Base-by-base conservation (phyloP, 179 eudicot genomes). In the Silene coronaria region DNA sequence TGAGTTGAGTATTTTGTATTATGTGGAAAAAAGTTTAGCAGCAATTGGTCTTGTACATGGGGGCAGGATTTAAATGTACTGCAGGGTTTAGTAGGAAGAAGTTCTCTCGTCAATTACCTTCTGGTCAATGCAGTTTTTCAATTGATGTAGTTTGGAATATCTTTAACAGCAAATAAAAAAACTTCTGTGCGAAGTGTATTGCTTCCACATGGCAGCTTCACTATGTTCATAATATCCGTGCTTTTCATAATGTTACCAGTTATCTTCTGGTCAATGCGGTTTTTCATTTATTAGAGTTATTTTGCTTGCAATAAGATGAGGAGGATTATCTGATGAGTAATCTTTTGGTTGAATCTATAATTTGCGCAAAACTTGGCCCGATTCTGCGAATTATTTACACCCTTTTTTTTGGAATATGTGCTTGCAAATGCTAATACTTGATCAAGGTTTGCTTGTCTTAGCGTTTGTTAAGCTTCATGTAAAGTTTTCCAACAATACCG, bases 361-460 rank as follows among this genome's bases (percentile, higher is more conserved):
- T 38, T 38, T 8, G 45, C 45, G 10, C 45, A 36, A 36, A 36
- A 36, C 10, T 36, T 36, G 45, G 10, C 45, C 48, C 48, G 9
- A 9, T 42, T 42, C 10, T 42, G 48, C 48, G 2, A 42, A 42
- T 42, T 11, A 13, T 42, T 42, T n/a, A n/a, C n/a, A 11, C 13
- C 11, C 48, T 9, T 42, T 42, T 42, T 42, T 10, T 10, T 10
- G 38, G 6, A 34, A 34, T 38, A 7, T 38, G 45, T 38, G 11
- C 45, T 38, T 42, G 57, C 57, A 21, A 67, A 30, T 38, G 55
- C 77, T 78, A 14, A 71, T 71, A 30, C 65, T 60, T 30, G 11
- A 16, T 68, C 23, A 11, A 22, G n/a, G 19, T 21, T 45, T 11
- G 4, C 14, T 42, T 28, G 32, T 68, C 32, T 46, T 69, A 13